Evolutionary conservation across 108 stramenopile genomes (phyloP), one percentile per base, ranked within the genome.

Genomic region (Nannochloropsis granulata): DNA sequence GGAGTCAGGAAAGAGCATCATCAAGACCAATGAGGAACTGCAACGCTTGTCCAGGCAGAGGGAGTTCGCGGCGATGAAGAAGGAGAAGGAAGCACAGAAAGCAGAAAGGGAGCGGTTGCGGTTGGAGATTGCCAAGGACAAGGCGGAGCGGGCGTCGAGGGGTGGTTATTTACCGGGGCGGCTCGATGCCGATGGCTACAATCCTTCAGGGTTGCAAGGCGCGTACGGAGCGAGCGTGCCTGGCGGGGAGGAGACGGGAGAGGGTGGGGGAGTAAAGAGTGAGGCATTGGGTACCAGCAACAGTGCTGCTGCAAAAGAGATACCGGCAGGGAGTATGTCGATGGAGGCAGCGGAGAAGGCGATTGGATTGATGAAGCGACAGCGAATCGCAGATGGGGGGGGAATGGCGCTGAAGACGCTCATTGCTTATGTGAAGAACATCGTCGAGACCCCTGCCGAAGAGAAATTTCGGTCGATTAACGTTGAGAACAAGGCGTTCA

Each of bases 401-500:
- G 94, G 92, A 3, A 93, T 92, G 44, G 95, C 95, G 84, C 92
- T 97, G 82, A 95, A 95, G 88, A 92, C 95, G 23, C 91, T 96
- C 16, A 87, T 91, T 46, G 88, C 92, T 7, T 95, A 95, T 85
- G 89, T 97, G 78, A 92, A 93, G 86, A 97, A 96, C 86, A 92
- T 95, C 14, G 94, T 92, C 24, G 94, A 95, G 79, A 89, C 95
- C 45, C 95, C 96, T 0, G 90, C 90, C 45, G 91, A 91, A 43
- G 84, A 87, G 43, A 91, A 91, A 82, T 96, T 91, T 92, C 90
- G 91, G 82, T 92, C 89, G 45, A 95, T 96, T 85, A 97, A 95
- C 88, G 93, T 93, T 90, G 96, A 97, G 81, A 97, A 94, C 90
- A 96, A 95, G 78, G 95, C 93, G 23, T 97, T 90, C 92, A 95